Evolutionary conservation across 306 rosid genomes (phyloP).

Genomic region (Canavalia ensiformis): DNA sequence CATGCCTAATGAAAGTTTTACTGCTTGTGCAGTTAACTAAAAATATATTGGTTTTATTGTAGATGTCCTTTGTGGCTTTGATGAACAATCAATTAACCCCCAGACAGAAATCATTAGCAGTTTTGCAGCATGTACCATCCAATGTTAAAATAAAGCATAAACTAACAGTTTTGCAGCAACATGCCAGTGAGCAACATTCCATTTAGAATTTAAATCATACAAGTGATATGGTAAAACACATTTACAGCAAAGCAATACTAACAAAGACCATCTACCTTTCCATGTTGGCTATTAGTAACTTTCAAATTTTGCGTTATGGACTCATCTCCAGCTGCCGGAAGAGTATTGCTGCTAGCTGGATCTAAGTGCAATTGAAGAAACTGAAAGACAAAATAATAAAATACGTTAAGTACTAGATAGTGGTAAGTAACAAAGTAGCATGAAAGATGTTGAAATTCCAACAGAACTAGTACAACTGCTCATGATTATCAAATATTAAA

Average conservation of each 20-base stretch:
- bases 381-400: constrained; percentile 63
- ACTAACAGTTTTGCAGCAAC: constrained; percentile 8
- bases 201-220: constrained; percentile 30
- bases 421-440: constrained; percentile 40
- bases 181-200: constrained; percentile 17
- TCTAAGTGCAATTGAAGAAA: constrained; percentile 96
- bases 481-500: constrained; percentile 3
- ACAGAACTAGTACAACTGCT: constrained; percentile 28
- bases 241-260: constrained; percentile 27
- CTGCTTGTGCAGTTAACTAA: constrained; percentile 39
- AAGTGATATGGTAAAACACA: constrained; percentile 26
- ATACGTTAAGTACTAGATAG: constrained; percentile 51
- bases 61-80: constrained; percentile 29
- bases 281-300: constrained; percentile 95
- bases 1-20: constrained; percentile 38
- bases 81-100: constrained; percentile 13
- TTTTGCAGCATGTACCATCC: constrained; percentile 4
- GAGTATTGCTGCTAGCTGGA: constrained; percentile 86
- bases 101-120: constrained; percentile 24
- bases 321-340: constrained; percentile 77
- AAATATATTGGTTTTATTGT: constrained; percentile 34
- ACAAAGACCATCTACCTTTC: constrained; percentile 74
- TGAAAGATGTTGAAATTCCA: constrained; percentile 42
- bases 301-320: constrained; percentile 79
- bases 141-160: constrained; percentile 19